Base-by-base conservation (phyloP, 2,329 filamentous ascomycete species). In the Colletotrichum acutatum region DNA sequence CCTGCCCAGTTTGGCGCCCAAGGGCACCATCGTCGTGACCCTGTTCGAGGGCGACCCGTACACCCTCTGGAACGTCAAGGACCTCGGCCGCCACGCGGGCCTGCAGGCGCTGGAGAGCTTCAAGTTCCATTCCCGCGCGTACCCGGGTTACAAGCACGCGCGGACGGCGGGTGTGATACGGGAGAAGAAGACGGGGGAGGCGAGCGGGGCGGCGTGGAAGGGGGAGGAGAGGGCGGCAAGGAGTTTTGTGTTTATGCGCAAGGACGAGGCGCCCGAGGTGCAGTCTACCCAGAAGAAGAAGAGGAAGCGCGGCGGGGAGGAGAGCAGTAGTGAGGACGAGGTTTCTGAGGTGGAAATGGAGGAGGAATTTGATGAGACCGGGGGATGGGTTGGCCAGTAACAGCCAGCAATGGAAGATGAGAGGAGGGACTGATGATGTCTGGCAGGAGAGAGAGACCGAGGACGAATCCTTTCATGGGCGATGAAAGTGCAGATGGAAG, bases 21-120 rank as follows among this genome's bases (percentile, higher is more conserved):
- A 87, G 6, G 91, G 91, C 46, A 80, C 89, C 77, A 91, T 98
- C 66, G 83, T 98, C 65, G 91, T 98, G 26, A 97, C 95, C 0
- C 85, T 98, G 11, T 99, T 99, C 81, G 96, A 98, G 82, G 94
- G 93, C 71, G 93, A 97, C 82, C 97, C 97, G 0, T 99, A 99
- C 81, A 96, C 95, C 2, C 88, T 98, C 1, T 99, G 97, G 97
- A 98, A 98, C 84, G 89, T 98, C 30, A 90, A 92, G 46, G 96
- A 98, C 84, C 86, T 99, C 32, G 97, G 90, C 2, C 89, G 96
- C 7, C 94, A 98, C 81, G 87, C 88, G 5, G 94, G 93, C 5
- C 84, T 96, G 63, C 88, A 90, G 78, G 92, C 95, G 46, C 86
- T 91, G 77, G 85, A 89, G 78, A 95, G 92, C 80, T 95, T 93